These are phyloP conservation scores for Suillus clintonianus DNA, from an alignment of 768 basidiomycete genomes.

Conservation along the genomic window DNA sequence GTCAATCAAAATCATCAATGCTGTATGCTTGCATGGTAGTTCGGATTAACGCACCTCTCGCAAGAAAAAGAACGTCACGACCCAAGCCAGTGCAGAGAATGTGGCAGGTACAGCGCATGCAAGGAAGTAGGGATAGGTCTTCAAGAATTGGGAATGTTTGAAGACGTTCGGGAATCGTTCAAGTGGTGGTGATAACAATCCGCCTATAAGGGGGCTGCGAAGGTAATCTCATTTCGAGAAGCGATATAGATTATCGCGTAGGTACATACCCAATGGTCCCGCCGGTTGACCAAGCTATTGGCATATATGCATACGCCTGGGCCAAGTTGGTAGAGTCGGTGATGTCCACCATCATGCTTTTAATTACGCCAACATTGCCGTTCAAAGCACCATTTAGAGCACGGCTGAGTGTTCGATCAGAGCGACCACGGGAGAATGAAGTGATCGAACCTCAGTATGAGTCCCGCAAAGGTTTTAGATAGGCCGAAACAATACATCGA, in stretches of 20 bases:
- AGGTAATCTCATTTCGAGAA: not conserved
- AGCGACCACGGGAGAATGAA: not conserved
- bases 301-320: conserved; percentile 68
- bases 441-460: conserved; percentile 45
- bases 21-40: not conserved
- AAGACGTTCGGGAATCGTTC: conserved; percentile 68
- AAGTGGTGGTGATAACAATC: conserved; percentile 63
- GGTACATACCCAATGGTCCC: conserved; percentile 44
- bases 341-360: conserved; percentile 74
- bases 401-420: conserved; percentile 44
- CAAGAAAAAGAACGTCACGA: conserved; percentile 53
- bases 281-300: conserved; percentile 50
- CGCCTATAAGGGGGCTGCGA: conserved; percentile 66
- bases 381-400: conserved; percentile 72
- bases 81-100: conserved; percentile 53
- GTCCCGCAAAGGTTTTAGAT: conserved; percentile 66
- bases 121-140: conserved; percentile 71
- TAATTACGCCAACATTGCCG: conserved; percentile 70
- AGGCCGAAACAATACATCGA: conserved; percentile 81
- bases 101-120: conserved; percentile 69
- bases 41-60: conserved; percentile 45
- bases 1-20: conserved; percentile 2
- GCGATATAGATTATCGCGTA: not conserved
- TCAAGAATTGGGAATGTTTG: conserved; percentile 58
- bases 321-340: conserved; percentile 72